Conservation (phyloP, 2,329 filamentous ascomycete genomes). For the Xylariaceae sp. region DNA sequence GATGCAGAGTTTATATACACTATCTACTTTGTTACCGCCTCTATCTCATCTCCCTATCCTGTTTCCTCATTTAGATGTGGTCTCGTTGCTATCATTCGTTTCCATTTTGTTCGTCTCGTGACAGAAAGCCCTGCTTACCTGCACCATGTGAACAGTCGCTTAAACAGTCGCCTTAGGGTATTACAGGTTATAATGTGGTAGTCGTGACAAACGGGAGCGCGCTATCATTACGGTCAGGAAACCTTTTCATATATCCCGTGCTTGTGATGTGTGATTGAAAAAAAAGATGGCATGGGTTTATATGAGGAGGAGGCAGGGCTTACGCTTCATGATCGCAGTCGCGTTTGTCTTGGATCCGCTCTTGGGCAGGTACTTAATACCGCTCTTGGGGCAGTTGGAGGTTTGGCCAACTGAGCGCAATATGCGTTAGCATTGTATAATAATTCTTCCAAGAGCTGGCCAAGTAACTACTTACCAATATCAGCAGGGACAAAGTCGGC, state of each 20-base stretch:
- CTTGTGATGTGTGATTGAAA: too few species aligned
- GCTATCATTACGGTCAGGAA: too few species aligned
- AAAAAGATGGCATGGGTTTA: too few species aligned
- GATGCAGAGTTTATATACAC: neutral
- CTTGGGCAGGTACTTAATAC: conserved; percentile 63
- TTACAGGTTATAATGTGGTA: too few species aligned
- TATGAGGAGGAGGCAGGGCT: conserved; percentile 1
- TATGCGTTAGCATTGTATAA: neutral
- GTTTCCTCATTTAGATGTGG: neutral
- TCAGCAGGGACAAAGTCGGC: conserved; percentile 54
- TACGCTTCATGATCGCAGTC: conserved; percentile 27
- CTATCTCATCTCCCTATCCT: neutral
- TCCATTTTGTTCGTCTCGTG: too few species aligned
- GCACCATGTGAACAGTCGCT: too few species aligned
- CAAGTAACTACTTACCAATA: conserved; percentile 9
- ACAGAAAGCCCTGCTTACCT: too few species aligned
- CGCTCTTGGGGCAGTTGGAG: conserved; percentile 56
- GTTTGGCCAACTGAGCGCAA: conserved; percentile 47
- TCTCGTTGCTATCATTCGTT: neutral
- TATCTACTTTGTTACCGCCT: neutral
- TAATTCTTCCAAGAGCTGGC: neutral
- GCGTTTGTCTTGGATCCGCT: conserved; percentile 28
- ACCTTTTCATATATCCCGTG: neutral
- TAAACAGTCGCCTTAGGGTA: too few species aligned
- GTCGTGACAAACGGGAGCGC: too few species aligned